These are phyloP conservation scores for Aspergillus viridinutans DNA, from an alignment of 2,329 filamentous ascomycete species.

Conservation along the genomic window DNA sequence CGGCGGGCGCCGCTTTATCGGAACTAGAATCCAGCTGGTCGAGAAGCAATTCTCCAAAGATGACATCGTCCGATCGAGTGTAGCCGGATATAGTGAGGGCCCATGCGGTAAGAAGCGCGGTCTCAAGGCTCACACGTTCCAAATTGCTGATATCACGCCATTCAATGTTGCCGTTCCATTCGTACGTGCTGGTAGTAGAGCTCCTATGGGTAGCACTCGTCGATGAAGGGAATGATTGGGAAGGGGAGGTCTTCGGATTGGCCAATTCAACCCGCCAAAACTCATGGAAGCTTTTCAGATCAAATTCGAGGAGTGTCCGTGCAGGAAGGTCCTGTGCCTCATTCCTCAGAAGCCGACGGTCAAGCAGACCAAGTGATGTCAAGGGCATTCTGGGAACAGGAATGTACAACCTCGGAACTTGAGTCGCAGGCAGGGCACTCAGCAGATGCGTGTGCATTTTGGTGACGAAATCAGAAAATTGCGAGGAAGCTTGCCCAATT, in stretches of 20 bases:
- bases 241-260: slow-evolving; percentile 4
- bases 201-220: slow-evolving; percentile 8
- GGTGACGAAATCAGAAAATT: slow-evolving; percentile 10
- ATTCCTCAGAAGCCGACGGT: slow-evolving; percentile 19
- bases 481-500: slow-evolving; percentile 10
- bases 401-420: slow-evolving; percentile 34
- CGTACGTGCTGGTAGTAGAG: slow-evolving; percentile 6
- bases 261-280: slow-evolving; percentile 17
- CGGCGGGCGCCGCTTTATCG: slow-evolving; percentile 37
- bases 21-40: slow-evolving; percentile 35
- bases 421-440: slow-evolving; percentile 25
- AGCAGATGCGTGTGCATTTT: slow-evolving; percentile 20
- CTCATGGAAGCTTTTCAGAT: slow-evolving; percentile 17
- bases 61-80: slow-evolving; percentile 36
- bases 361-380: slow-evolving; percentile 29
- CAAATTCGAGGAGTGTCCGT: slow-evolving; percentile 10
- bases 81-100: slow-evolving; percentile 35
- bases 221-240: slow-evolving; percentile 5
- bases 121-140: slow-evolving; percentile 14
- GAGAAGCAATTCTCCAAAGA: slow-evolving; percentile 42
- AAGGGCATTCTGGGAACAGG: slow-evolving; percentile 30
- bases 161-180: slow-evolving; percentile 3
- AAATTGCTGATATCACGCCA: slow-evolving; percentile 12
- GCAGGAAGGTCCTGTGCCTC: slow-evolving; percentile 12
- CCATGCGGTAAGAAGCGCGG: slow-evolving; percentile 40